Percentiles rank a stretch among this genome's conserved stretches.
Conservation (phyloP, 129 eudicot genomes). For the Flaveria linearis region DNA sequence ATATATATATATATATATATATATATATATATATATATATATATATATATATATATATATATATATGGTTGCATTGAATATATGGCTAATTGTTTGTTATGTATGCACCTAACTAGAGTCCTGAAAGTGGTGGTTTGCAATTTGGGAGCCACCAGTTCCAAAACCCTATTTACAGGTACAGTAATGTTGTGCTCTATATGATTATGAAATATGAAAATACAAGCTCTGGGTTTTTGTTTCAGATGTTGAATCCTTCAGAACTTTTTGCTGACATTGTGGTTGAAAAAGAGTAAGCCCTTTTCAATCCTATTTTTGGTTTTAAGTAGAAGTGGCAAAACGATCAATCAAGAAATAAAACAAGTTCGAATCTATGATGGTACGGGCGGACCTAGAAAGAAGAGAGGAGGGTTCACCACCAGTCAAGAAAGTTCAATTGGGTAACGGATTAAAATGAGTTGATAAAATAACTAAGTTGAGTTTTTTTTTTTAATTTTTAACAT, state of each 20-base stretch:
- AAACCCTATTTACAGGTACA: constrained; percentile 37
- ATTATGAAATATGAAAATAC: neutral
- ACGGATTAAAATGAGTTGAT: neutral
- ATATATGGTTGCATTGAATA: neutral
- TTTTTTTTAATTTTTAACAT: no score
- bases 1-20: no score
- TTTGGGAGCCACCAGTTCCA: constrained; percentile 46
- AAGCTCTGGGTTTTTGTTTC: constrained; percentile 9
- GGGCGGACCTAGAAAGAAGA: no score
- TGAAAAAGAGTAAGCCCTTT: constrained; percentile 43
- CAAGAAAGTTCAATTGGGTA: neutral
- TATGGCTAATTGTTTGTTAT: constrained; percentile 3
- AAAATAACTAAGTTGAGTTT: neutral
- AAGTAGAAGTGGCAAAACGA: neutral
- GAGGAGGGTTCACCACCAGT: no score
- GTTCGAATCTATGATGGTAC: no score
- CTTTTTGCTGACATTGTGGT: constrained; percentile 48
- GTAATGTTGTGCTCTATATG: neutral
- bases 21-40: no score
- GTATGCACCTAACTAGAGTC: constrained; percentile 25
- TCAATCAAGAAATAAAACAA: no score
- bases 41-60: no score
- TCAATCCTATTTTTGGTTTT: neutral
- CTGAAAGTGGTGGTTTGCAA: constrained; percentile 42
- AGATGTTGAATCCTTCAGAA: constrained; percentile 45